These are phyloP conservation scores for Pleurotus djamor DNA, from an alignment of 768 basidiomycete genomes.

Conservation along the genomic window DNA sequence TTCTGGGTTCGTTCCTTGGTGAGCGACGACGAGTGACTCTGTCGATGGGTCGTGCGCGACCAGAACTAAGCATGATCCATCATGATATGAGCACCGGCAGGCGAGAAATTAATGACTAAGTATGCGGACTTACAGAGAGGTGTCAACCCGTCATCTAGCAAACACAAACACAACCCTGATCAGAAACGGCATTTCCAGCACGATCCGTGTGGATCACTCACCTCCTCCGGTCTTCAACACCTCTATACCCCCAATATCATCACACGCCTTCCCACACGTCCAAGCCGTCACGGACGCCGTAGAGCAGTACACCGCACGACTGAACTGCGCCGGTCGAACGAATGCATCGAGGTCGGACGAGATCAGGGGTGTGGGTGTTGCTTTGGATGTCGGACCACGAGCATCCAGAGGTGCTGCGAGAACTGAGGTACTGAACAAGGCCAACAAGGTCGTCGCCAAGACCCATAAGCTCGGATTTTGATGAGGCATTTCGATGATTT, in stretches of 20 bases:
- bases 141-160: constrained; percentile 21
- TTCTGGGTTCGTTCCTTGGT: constrained; percentile 34
- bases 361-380: not conserved
- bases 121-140: constrained; percentile 22
- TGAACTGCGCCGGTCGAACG: constrained; percentile 30
- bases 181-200: not conserved
- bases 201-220: constrained; percentile 12
- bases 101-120: no score
- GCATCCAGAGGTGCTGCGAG: not conserved
- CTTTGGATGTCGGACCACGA: not conserved
- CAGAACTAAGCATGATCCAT: constrained; percentile 20
- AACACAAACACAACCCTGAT: not conserved
- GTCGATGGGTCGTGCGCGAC: constrained; percentile 31
- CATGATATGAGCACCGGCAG: not conserved
- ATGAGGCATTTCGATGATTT: not conserved
- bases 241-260: constrained; percentile 21
- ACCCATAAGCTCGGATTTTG: not conserved
- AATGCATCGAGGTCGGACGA: not conserved
- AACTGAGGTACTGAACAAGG: not conserved
- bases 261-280: constrained; percentile 31
- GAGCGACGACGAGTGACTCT: constrained; percentile 35
- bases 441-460: not conserved
- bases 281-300: constrained; percentile 25
- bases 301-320: constrained; percentile 34
- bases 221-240: constrained; percentile 30